A percentile compares a stretch with the other conserved stretches of the same genome.
phyloP scores from a whole-genome alignment of 2,329 filamentous ascomycete species.

The Fonsecaea monophora region DNA sequence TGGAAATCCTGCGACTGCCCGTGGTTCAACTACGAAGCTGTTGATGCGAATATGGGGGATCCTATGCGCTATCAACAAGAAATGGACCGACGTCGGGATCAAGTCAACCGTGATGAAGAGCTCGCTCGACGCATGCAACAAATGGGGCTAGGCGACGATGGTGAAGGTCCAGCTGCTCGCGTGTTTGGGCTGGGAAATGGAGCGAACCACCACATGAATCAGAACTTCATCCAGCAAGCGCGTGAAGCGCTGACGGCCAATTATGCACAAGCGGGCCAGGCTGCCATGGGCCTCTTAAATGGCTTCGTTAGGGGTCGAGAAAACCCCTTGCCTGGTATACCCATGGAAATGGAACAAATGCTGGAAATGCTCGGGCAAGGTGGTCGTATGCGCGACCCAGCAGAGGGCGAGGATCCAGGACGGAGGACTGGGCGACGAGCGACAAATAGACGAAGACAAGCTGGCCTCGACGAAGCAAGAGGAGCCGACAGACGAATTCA shows the following conservation, averaged over 20 bases:
- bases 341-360: constrained; percentile 30
- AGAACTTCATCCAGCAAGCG: constrained; percentile 59
- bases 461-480: constrained; percentile 51
- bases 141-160: constrained; percentile 44
- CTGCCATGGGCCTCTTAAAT: constrained; percentile 43
- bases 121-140: constrained; percentile 61
- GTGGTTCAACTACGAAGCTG: constrained; percentile 72
- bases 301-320: constrained; percentile 38
- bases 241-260: constrained; percentile 45
- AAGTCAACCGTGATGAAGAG: constrained; percentile 58
- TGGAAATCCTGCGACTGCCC: constrained; percentile 87
- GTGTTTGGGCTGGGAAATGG: constrained; percentile 29
- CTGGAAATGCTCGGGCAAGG: constrained; percentile 21
- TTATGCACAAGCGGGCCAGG: constrained; percentile 44
- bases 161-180: constrained; percentile 23
- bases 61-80: constrained; percentile 56
- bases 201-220: constrained; percentile 62
- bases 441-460: constrained; percentile 44
- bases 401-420: constrained; percentile 13
- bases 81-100: constrained; percentile 54
- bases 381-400: constrained; percentile 19
- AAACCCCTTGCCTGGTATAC: constrained; percentile 34
- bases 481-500: constrained; percentile 32
- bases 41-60: constrained; percentile 59
- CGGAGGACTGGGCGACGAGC: constrained; percentile 20